These are phyloP conservation scores for Zygosaccharomyces bailii DNA, from an alignment of 805 yeast genomes.

Conservation along the genomic window DNA sequence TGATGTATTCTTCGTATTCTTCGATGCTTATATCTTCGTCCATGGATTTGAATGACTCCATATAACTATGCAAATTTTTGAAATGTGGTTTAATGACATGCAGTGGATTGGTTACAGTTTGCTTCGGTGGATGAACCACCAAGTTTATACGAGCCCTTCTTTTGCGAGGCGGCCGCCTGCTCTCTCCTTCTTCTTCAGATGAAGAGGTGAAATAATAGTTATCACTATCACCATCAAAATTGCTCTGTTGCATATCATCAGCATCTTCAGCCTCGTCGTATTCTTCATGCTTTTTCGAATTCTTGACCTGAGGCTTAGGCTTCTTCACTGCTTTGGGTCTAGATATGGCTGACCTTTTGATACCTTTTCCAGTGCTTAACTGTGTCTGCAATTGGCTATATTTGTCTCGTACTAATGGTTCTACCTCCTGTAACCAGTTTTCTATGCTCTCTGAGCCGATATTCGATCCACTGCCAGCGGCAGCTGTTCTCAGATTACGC, in stretches of 20 bases:
- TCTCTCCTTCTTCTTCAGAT: conserved; percentile 30
- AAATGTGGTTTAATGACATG: conserved; percentile 50
- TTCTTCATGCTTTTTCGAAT: not conserved
- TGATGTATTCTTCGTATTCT: conserved; percentile 58
- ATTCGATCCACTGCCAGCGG: conserved; percentile 9
- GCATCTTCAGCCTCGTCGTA: conserved; percentile 2
- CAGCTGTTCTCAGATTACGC: conserved; percentile 17
- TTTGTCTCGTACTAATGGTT: conserved; percentile 19
- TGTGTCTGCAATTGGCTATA: conserved; percentile 15
- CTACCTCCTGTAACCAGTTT: conserved; percentile 12
- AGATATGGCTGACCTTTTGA: not conserved
- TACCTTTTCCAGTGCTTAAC: conserved; percentile 6
- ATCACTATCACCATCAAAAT: conserved; percentile 18
- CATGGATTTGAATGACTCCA: conserved; percentile 54
- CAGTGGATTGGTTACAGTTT: conserved; percentile 56
- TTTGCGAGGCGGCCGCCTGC: conserved; percentile 15
- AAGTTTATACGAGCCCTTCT: conserved; percentile 35
- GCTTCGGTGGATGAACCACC: conserved; percentile 41
- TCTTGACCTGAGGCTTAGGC: not conserved
- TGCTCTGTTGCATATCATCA: conserved; percentile 3
- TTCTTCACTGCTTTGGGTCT: conserved; percentile 1
- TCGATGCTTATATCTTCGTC: conserved; percentile 59
- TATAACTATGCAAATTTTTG: conserved; percentile 40
- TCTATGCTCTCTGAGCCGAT: conserved; percentile 7
- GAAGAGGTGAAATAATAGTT: conserved; percentile 32